Evolutionary conservation across 306 rosid genomes (phyloP), one percentile per base, ranked within the genome.

Genomic region (Lablab purpureus): DNA sequence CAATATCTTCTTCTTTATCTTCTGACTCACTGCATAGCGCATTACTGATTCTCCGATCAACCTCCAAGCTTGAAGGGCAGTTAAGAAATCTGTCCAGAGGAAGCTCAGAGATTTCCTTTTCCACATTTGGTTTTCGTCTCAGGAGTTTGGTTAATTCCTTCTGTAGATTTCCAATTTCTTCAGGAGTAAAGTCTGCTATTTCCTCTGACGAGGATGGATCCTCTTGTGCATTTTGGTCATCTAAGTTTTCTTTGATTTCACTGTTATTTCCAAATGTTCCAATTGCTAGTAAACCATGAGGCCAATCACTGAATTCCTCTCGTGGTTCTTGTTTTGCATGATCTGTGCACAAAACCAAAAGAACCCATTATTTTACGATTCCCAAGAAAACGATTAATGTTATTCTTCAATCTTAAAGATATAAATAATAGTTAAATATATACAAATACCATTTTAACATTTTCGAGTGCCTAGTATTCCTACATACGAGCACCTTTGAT

Each of bases 11-110:
- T 50, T 92, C 96, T 73, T 76, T 87, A 43, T 84, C 87, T 50
- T 78, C 92, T 17, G 90, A 79, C 56, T 85, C 87, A 19, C 66
- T 84, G 85, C 84, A 83, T 70, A 91, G 86, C 0, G 87, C 85
- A 49, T 83, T 93, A 73, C 98, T 93, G 67, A 84, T 88, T 82
- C 96, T 87, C 76, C 97, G 80, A 79, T 93, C 98, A 7, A 96
- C 97, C 85, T 96, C 98, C 89, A 96, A 84, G 86, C 96, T 96
- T 59, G 99, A 96, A 4, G 99, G 99, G 82, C 98, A 96, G 50
- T 96, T 96, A 50, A 96, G 93, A 80, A 96, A 96, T 84, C 98
- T 91, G 71, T 96, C 98, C 81, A 96, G 78, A 4, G 99, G 99
- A 75, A 96, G 98, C 80, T 91, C 99, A 40, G 92, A 84, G 12